A percentile compares a stretch with the other conserved stretches of the same genome.
Evolutionary conservation across 441 rosid species (phyloP).

Genomic region (Pelargonium myrrhifolium): DNA sequence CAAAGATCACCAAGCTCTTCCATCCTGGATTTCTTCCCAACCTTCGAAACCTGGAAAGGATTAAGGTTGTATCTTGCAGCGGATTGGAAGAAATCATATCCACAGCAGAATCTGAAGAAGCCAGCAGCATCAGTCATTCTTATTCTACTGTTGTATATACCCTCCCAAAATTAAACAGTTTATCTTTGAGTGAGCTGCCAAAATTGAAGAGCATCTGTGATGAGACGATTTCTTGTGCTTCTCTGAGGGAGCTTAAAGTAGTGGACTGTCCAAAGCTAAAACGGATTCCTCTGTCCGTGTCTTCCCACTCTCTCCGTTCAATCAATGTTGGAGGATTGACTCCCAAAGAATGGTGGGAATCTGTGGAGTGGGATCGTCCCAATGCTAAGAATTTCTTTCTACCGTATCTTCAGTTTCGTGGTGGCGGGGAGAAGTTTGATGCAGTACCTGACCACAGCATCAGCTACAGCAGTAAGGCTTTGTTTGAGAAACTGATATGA

Average conservation of each 20-base stretch:
- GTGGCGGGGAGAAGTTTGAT: too few relatives aligned
- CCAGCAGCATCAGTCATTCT: background rate
- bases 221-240: constrained; percentile 8
- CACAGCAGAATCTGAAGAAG: background rate
- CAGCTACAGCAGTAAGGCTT: too few relatives aligned
- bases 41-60: constrained; percentile 19
- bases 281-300: constrained; percentile 15
- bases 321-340: background rate
- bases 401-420: background rate
- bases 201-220: constrained; percentile 16
- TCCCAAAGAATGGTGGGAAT: constrained; percentile 3
- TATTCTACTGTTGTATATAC: background rate
- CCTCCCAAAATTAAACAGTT: constrained; percentile 12
- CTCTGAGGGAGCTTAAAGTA: constrained; percentile 1
- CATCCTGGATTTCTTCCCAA: background rate
- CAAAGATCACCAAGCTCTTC: too few relatives aligned
- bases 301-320: constrained; percentile 6
- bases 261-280: constrained; percentile 12
- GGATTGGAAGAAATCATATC: constrained; percentile 22
- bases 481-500: too few relatives aligned
- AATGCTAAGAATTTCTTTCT: constrained; percentile 5
- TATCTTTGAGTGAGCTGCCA: constrained; percentile 2
- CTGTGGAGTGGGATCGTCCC: constrained; percentile 2
- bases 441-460: too few relatives aligned
- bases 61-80: background rate